Conservation (phyloP, 257 asterid species). For the Vinca minor region DNA sequence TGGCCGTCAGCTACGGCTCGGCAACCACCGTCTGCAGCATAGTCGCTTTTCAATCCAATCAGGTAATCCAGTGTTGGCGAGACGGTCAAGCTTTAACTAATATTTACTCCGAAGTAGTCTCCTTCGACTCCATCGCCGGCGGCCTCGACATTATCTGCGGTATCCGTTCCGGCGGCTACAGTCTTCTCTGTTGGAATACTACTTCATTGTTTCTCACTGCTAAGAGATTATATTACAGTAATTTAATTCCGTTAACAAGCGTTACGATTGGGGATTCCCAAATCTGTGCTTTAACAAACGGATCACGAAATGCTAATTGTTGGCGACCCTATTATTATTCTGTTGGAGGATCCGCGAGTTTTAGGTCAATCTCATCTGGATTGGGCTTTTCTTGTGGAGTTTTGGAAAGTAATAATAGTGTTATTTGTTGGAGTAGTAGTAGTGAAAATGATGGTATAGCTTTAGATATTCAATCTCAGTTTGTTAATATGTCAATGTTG, state of each 20-base stretch:
- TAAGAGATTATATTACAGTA: constrained; percentile 46
- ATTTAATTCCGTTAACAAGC: constrained; percentile 28
- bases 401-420: constrained; percentile 21
- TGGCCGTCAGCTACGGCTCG: constrained; percentile 61
- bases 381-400: constrained; percentile 63
- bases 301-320: constrained; percentile 31
- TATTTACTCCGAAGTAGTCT: constrained; percentile 33
- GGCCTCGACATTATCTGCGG: constrained; percentile 57
- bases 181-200: constrained; percentile 61
- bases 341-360: constrained; percentile 14
- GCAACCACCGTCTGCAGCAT: constrained; percentile 54
- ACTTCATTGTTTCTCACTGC: constrained; percentile 36
- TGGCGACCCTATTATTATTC: constrained; percentile 48
- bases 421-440: constrained; percentile 58
- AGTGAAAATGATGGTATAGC: constrained; percentile 6
- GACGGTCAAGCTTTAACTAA: constrained; percentile 21
- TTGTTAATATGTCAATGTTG: constrained; percentile 36
- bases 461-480: constrained; percentile 32
- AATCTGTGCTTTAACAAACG: constrained; percentile 47
- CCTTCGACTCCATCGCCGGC: constrained; percentile 70
- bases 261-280: constrained; percentile 54
- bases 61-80: constrained; percentile 61
- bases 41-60: constrained; percentile 44
- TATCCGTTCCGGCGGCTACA: constrained; percentile 54
- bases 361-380: constrained; percentile 54